Conservation (phyloP, 129 eudicot genomes). For the carrot (Daucus carota) region DH1_v3.0 NC_030382.2:44668501-44669000, state of each 20-base stretch:
- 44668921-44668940: conserved; percentile 82
- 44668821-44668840: conserved; percentile 94
- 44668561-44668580: conserved; percentile 45
- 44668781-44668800: conserved; percentile 40
- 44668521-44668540: conserved; percentile 76
- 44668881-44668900: conserved; percentile 44
- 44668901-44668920: conserved; percentile 29
- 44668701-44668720: not conserved
- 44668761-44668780: not conserved
- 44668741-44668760: not conserved
- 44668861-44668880: conserved; percentile 61
- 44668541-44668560: conserved; percentile 62
- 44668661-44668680: not conserved
- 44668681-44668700: not conserved
- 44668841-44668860: conserved; percentile 82
- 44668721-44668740: not conserved
- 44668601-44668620: conserved; percentile 79
- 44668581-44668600: conserved; percentile 42
- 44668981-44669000: conserved; percentile 83
- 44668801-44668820: conserved; percentile 73
- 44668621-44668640: conserved; percentile 72
- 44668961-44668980: conserved; percentile 77
- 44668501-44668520: conserved; percentile 38
- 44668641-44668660: conserved; percentile 38
- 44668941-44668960: conserved; percentile 70